Conservation (phyloP, 2,329 filamentous ascomycete species). For the Fusarium globosum region DNA sequence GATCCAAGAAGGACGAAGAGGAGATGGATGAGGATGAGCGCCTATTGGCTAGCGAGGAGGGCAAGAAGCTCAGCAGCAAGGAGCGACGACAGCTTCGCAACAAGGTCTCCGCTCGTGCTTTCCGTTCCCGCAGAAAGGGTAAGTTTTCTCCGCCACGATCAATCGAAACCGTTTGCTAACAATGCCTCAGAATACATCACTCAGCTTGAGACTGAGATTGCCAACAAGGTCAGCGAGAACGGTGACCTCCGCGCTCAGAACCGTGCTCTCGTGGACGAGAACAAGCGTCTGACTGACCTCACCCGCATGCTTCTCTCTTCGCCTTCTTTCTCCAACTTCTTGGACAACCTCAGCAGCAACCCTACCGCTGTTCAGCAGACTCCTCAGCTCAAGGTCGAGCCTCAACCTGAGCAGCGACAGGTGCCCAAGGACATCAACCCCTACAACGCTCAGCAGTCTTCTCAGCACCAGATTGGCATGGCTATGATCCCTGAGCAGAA, state of each 20-base stretch:
- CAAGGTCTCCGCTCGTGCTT: conserved; percentile 97
- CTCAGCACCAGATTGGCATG: conserved; percentile 80
- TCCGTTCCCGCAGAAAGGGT: conserved; percentile 99
- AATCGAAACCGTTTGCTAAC: conserved; percentile 26
- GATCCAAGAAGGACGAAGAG: conserved; percentile 91
- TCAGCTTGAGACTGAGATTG: conserved; percentile 91
- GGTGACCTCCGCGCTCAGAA: conserved; percentile 85
- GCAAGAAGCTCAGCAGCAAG: conserved; percentile 99
- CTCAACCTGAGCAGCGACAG: conserved; percentile 59
- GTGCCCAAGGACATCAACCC: conserved; percentile 75
- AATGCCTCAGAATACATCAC: conserved; percentile 84
- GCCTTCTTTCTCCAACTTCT: conserved; percentile 83
- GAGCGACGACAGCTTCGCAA: conserved; percentile 97
- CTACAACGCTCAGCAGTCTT: conserved; percentile 64
- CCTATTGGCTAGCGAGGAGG: conserved; percentile 93
- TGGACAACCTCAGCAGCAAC: conserved; percentile 76
- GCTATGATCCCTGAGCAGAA: conserved; percentile 84
- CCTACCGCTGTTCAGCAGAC: conserved; percentile 58
- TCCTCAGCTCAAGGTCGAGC: conserved; percentile 53
- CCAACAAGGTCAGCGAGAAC: conserved; percentile 84
- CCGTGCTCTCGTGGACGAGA: conserved; percentile 83
- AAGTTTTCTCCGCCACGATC: conserved; percentile 52
- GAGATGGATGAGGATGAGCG: conserved; percentile 99
- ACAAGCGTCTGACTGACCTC: conserved; percentile 80
- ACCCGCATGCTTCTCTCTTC: conserved; percentile 86